These are phyloP conservation scores for Trametes villosa DNA, from an alignment of 768 basidiomycete species.

Conservation along the genomic window DNA sequence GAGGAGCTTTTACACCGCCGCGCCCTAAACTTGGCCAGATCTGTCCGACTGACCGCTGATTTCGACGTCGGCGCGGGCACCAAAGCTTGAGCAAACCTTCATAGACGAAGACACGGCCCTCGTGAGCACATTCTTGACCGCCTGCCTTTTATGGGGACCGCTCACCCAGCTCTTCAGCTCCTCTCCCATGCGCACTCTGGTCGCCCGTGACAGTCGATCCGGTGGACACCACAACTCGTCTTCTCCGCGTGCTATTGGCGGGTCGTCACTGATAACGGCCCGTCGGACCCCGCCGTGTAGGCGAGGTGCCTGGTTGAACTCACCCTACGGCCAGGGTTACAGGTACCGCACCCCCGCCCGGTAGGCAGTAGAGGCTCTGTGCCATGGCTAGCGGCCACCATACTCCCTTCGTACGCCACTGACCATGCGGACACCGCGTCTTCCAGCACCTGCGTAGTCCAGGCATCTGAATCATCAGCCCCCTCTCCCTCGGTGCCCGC, in stretches of 20 bases:
- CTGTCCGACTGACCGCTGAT: constrained; percentile 1
- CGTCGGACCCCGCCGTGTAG: constrained; percentile 8
- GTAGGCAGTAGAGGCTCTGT: background rate
- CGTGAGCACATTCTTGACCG: constrained; percentile 18
- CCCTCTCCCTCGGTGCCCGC: constrained; percentile 7
- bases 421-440: background rate
- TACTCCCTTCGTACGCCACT: background rate
- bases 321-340: background rate
- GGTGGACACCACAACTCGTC: background rate
- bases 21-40: constrained; percentile 4
- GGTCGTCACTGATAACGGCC: constrained; percentile 17
- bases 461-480: background rate
- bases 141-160: background rate
- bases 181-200: constrained; percentile 15
- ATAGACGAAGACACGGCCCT: constrained; percentile 5
- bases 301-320: constrained; percentile 2
- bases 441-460: background rate
- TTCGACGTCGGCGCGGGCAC: constrained; percentile 20
- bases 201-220: constrained; percentile 10
- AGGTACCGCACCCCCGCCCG: constrained; percentile 2
- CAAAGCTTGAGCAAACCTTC: constrained; percentile 12
- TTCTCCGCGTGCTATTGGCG: constrained; percentile 11
- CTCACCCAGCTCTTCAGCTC: constrained; percentile 17
- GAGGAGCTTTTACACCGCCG: constrained; percentile 1
- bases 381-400: background rate